phyloP scores from a whole-genome alignment of 2,329 filamentous ascomycete species.

The Pestalotiopsis sp. region DNA sequence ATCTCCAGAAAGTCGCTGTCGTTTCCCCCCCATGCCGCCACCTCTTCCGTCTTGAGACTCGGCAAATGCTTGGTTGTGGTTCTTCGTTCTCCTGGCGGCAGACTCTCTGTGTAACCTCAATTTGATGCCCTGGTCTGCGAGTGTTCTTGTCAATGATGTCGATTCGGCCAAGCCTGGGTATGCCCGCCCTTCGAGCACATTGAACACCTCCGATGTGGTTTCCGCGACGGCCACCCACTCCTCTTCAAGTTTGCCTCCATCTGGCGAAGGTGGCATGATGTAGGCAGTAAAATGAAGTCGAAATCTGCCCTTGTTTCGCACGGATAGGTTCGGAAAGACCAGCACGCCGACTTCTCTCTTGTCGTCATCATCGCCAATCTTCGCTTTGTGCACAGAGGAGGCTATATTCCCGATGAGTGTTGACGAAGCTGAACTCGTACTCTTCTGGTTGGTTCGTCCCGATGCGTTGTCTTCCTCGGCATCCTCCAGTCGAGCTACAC shows the following conservation, averaged over 20 bases:
- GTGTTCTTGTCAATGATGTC: not conserved
- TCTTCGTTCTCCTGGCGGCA: not conserved
- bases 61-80: not conserved
- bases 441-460: not conserved
- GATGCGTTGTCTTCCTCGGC: not conserved
- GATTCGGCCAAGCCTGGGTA: not conserved
- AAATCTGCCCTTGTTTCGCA: not conserved
- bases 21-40: not conserved
- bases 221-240: not conserved
- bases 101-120: not conserved
- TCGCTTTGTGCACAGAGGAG: not conserved
- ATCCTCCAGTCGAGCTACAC: not conserved
- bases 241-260: not conserved
- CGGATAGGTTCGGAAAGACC: not conserved
- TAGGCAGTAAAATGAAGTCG: not conserved
- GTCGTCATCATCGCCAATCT: not conserved
- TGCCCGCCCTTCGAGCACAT: not conserved
- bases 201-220: not conserved
- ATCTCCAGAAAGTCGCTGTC: not conserved
- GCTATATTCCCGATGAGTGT: not conserved
- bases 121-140: not conserved
- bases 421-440: not conserved
- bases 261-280: not conserved
- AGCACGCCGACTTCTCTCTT: not conserved
- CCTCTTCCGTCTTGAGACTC: not conserved